These are phyloP conservation scores for Diddensiella transvaalensis DNA, from an alignment of 805 yeast genomes.

Conservation along the genomic window DNA sequence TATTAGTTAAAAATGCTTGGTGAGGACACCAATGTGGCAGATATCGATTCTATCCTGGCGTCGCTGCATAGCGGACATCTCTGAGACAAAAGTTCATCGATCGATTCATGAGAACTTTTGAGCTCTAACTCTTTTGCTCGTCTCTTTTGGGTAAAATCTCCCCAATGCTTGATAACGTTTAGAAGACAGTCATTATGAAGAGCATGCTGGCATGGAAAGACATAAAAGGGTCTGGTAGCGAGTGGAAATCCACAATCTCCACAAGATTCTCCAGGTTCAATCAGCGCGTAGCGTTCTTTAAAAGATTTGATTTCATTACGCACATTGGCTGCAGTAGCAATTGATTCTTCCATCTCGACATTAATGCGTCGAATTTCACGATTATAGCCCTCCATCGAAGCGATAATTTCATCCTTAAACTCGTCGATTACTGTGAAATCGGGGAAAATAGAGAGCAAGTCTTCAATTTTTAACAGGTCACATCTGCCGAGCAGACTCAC, in stretches of 20 bases:
- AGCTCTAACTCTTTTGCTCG: conserved; percentile 52
- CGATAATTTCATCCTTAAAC: conserved; percentile 77
- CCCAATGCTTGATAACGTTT: conserved; percentile 52
- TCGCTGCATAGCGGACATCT: conserved; percentile 84
- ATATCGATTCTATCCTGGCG: conserved; percentile 64
- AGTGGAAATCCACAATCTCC: conserved; percentile 64
- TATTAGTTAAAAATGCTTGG: no score
- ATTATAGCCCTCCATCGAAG: conserved; percentile 73
- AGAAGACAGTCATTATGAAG: conserved; percentile 89
- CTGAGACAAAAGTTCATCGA: conserved; percentile 53
- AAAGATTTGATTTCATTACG: conserved; percentile 53
- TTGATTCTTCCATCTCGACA: conserved; percentile 70
- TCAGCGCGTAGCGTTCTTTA: conserved; percentile 53
- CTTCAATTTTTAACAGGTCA: conserved; percentile 58
- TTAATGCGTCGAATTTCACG: conserved; percentile 60
- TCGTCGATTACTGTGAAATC: conserved; percentile 77
- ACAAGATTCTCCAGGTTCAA: conserved; percentile 86
- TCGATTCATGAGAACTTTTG: conserved; percentile 19
- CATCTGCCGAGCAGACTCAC: conserved; percentile 28
- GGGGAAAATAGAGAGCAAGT: conserved; percentile 79
- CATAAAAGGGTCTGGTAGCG: conserved; percentile 66
- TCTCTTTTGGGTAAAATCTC: conserved; percentile 64
- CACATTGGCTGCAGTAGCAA: conserved; percentile 55
- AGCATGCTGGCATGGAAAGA: conserved; percentile 87
- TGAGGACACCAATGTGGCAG: no score